Evolutionary conservation across 1,284 basidiomycete genomes (phyloP), one percentile per base, ranked within the genome.

Genomic region (Trametes hirsuta): DNA sequence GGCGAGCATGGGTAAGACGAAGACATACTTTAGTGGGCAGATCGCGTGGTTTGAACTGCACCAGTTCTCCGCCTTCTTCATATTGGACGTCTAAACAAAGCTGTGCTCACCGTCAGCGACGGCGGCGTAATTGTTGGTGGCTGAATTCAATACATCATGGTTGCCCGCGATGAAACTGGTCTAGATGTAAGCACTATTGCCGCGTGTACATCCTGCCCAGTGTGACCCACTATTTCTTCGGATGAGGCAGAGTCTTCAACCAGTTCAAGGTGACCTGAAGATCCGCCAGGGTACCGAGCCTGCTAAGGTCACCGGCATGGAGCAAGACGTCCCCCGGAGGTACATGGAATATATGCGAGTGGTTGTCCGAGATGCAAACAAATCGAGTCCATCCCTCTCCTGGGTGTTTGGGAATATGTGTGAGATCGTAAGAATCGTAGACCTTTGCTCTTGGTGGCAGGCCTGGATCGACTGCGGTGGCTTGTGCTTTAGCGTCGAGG

Each of bases 351-450:
- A 59, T 74, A n/a, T 69, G 68, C n/a, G 84, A 84, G 69, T 90
- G 88, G 0, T 85, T 88, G 62, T 90, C 87, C 3, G 87, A 87
- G 24, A 90, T 80, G 68, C 88, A 89, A 35, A 90, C 80, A 61
- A 90, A 90, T 34, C 87, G 82, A 2, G 87, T 90, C 84, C 84
- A 88, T 18, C 71, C 75, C 21, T 65, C 57, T 6, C 82, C 84
- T 1, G 84, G 85, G 64, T 84, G 84, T 2, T 74, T 72, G 45
- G 84, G 84, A 3, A 71, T 68, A 21, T 62, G 35, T 3, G 67
- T 55, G 2, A 64, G 35, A 57, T 72, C 66, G 56, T 74, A 72
- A 6, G 56, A 39, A 12, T 62, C 58, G 53, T 72, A 65, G 18
- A 71, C 59, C 8, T 60, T 47, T 1, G 68, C 63, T 9, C 65